Evolutionary conservation across 2,329 filamentous ascomycete species (phyloP).

Genomic region (Xylaria sp.): DNA sequence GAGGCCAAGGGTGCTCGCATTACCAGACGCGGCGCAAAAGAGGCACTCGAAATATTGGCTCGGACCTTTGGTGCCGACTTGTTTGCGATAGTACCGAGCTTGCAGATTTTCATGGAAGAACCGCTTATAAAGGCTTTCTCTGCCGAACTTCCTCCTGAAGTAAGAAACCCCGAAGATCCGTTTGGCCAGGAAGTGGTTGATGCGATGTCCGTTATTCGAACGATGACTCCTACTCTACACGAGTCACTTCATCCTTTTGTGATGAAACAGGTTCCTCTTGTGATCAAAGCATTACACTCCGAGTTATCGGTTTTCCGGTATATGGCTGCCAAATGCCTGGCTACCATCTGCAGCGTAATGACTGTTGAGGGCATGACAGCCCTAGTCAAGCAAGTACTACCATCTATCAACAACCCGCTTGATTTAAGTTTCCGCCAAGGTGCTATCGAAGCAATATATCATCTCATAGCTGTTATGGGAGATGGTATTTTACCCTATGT

Average conservation of each 20-base stretch:
- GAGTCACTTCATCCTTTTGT: conserved; percentile 80
- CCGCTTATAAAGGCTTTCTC: conserved; percentile 81
- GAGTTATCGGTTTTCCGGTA: conserved; percentile 93
- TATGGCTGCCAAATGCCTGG: conserved; percentile 96
- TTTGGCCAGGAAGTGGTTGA: conserved; percentile 95
- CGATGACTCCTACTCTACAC: conserved; percentile 90
- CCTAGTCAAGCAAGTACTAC: conserved; percentile 90
- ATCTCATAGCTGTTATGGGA: conserved; percentile 98
- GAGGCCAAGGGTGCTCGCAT: conserved; percentile 91
- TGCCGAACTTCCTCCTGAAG: conserved; percentile 75
- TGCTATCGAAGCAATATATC: conserved; percentile 94
- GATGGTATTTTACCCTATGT: conserved; percentile 96
- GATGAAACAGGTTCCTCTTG: conserved; percentile 82
- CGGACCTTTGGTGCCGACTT: conserved; percentile 80
- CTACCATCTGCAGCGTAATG: conserved; percentile 96
- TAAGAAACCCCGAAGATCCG: conserved; percentile 76
- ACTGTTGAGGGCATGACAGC: conserved; percentile 96
- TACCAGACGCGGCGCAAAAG: conserved; percentile 91
- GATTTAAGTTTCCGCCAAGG: conserved; percentile 92
- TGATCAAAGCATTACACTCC: conserved; percentile 89
- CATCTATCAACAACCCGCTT: conserved; percentile 88
- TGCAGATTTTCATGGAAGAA: conserved; percentile 82
- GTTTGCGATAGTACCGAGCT: conserved; percentile 84
- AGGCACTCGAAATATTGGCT: conserved; percentile 89
- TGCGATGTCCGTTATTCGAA: conserved; percentile 90